Evolutionary conservation across 2,329 filamentous ascomycete genomes (phyloP).

Genomic region (Beauveria sp.): DNA sequence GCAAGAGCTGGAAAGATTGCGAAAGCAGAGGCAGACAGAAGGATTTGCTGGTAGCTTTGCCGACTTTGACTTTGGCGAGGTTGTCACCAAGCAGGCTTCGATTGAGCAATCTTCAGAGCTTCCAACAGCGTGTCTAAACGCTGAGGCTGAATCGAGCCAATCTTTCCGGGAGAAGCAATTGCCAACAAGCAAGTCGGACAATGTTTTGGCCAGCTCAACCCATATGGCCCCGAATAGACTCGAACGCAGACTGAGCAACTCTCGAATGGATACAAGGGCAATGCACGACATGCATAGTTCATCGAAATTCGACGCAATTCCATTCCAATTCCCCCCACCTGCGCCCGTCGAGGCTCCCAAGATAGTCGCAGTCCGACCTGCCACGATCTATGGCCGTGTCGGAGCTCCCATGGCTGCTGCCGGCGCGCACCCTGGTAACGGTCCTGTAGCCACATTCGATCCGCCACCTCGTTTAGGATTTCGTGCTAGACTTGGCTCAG

Average conservation of each 20-base stretch:
- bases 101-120: slow-evolving; percentile 6
- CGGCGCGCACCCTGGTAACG: slow-evolving; percentile 2
- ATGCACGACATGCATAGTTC: background rate
- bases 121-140: background rate
- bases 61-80: slow-evolving; percentile 31
- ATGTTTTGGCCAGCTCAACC: background rate
- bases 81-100: slow-evolving; percentile 16
- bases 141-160: background rate
- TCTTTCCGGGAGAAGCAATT: background rate
- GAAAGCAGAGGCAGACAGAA: slow-evolving; percentile 19
- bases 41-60: slow-evolving; percentile 31
- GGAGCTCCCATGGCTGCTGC: background rate
- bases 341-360: background rate
- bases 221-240: background rate
- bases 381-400: slow-evolving; percentile 1
- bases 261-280: background rate
- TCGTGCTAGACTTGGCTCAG: slow-evolving; percentile 9
- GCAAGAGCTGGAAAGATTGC: slow-evolving; percentile 16
- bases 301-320: background rate
- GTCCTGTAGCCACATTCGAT: background rate
- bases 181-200: background rate
- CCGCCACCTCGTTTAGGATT: slow-evolving; percentile 7
- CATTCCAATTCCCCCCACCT: background rate
- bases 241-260: background rate
- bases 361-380: background rate